These are phyloP conservation scores for Phytophthora sojae DNA, from an alignment of 352 stramenopile genomes.

Conservation along the genomic window DNA sequence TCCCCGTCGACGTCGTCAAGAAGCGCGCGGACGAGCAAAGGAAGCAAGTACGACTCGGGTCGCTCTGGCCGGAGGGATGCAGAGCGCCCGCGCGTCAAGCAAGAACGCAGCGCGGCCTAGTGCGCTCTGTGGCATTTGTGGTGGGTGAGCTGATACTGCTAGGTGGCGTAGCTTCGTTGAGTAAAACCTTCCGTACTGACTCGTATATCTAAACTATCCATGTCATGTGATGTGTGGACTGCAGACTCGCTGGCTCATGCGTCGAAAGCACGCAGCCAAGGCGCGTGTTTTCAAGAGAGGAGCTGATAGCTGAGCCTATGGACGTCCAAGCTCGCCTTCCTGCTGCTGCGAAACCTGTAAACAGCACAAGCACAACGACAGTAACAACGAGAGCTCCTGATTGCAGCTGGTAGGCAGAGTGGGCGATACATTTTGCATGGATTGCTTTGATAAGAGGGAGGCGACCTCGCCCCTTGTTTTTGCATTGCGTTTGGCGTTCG, in stretches of 20 bases:
- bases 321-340: not conserved
- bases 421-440: slow-evolving; percentile 29
- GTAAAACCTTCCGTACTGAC: slow-evolving; percentile 16
- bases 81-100: slow-evolving; percentile 38
- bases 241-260: slow-evolving; percentile 12
- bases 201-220: not conserved
- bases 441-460: slow-evolving; percentile 34
- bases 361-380: slow-evolving; percentile 18
- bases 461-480: slow-evolving; percentile 22
- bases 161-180: slow-evolving; percentile 18
- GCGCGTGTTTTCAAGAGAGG: slow-evolving; percentile 7
- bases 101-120: slow-evolving; percentile 42
- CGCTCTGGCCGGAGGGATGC: slow-evolving; percentile 17
- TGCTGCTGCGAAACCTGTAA: slow-evolving; percentile 1
- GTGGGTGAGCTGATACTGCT: slow-evolving; percentile 13
- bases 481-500: slow-evolving; percentile 14
- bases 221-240: slow-evolving; percentile 19
- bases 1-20: slow-evolving; percentile 26
- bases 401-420: slow-evolving; percentile 38
- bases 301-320: not conserved
- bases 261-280: not conserved
- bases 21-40: slow-evolving; percentile 23
- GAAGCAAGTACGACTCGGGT: slow-evolving; percentile 21
- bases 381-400: slow-evolving; percentile 21
- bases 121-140: not conserved